Percentiles rank a stretch among this genome's conserved stretches.
These are phyloP conservation scores for Pseudopithomyces chartarum DNA, from an alignment of 2,329 filamentous ascomycete species.

Conservation along the genomic window DNA sequence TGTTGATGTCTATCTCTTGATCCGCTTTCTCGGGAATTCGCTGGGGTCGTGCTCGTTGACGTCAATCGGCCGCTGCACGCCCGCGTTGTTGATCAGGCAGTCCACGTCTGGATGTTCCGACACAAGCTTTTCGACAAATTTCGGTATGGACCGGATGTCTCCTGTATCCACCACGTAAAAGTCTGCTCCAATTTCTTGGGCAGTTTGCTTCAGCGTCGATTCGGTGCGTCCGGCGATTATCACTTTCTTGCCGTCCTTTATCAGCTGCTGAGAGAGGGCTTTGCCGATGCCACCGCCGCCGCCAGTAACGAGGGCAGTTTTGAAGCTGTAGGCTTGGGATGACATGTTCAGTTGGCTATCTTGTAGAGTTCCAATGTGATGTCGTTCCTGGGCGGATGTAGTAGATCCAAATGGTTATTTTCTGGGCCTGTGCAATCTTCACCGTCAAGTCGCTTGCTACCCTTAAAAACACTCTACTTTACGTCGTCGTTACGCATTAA, in stretches of 20 bases:
- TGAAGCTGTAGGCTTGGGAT: slow-evolving; percentile 39
- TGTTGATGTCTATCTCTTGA: slow-evolving; percentile 63
- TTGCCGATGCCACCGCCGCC: slow-evolving; percentile 59
- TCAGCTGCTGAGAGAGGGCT: slow-evolving; percentile 54
- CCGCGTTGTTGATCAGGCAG: slow-evolving; percentile 65
- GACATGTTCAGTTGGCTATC: slow-evolving; percentile 14
- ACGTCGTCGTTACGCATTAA: too few species aligned
- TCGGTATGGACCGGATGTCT: slow-evolving; percentile 49
- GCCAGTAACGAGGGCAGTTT: slow-evolving; percentile 50
- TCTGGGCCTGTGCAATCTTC: too few species aligned
- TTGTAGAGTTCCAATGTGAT: too few species aligned
- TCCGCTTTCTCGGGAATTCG: slow-evolving; percentile 57
- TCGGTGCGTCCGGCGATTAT: slow-evolving; percentile 61
- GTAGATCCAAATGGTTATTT: not conserved
- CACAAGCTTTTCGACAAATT: slow-evolving; percentile 53
- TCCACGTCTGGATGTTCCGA: slow-evolving; percentile 60
- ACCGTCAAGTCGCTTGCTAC: not conserved
- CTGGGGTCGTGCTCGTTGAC: slow-evolving; percentile 43
- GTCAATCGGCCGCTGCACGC: slow-evolving; percentile 60
- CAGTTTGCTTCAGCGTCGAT: slow-evolving; percentile 54
- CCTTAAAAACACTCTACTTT: too few species aligned
- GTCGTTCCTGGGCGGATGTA: not conserved
- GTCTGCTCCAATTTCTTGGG: slow-evolving; percentile 51
- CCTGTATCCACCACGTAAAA: slow-evolving; percentile 62
- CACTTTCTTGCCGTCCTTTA: slow-evolving; percentile 24